Percentiles rank a stretch among this genome's conserved stretches.
Conservation (phyloP, 768 basidiomycete species). For the Psilocybe azurescens region DNA sequence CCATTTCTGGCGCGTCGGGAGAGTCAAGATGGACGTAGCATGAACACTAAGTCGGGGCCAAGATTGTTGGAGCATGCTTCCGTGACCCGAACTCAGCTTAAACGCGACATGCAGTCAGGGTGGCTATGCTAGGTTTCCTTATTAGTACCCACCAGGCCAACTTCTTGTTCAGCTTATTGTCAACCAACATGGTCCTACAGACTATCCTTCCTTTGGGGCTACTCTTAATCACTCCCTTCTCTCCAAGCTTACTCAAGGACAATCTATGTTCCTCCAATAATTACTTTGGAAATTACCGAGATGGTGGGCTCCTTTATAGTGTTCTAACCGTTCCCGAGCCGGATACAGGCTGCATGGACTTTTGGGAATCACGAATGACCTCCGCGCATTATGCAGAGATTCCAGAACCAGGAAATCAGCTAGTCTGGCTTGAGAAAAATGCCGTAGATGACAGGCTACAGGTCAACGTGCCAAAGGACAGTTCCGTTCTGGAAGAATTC, state of each 20-base stretch:
- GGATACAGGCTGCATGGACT: constrained; percentile 43
- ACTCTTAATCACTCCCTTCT: constrained; percentile 52
- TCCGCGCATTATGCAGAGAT: constrained; percentile 27
- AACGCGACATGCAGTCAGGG: constrained; percentile 5
- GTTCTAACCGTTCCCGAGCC: constrained; percentile 41
- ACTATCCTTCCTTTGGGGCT: constrained; percentile 32
- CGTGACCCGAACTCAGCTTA: not conserved
- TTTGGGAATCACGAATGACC: constrained; percentile 34
- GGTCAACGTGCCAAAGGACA: constrained; percentile 6
- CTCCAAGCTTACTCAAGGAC: constrained; percentile 40
- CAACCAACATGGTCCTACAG: constrained; percentile 23
- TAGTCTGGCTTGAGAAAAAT: constrained; percentile 67
- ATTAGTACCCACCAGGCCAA: not conserved
- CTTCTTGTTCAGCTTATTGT: not conserved
- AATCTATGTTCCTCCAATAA: constrained; percentile 50
- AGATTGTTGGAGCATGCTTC: constrained; percentile 8
- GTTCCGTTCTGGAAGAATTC: constrained; percentile 19
- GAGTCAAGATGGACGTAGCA: constrained; percentile 15
- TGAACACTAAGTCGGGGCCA: constrained; percentile 1
- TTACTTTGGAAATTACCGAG: constrained; percentile 63
- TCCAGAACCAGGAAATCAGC: constrained; percentile 33
- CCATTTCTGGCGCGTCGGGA: constrained; percentile 27
- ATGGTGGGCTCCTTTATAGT: constrained; percentile 42
- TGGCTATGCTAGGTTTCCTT: constrained; percentile 17
- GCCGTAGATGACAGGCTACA: constrained; percentile 53